phyloP scores from a whole-genome alignment of 202 grass and related monocot species.

The Panicum hallii region DNA sequence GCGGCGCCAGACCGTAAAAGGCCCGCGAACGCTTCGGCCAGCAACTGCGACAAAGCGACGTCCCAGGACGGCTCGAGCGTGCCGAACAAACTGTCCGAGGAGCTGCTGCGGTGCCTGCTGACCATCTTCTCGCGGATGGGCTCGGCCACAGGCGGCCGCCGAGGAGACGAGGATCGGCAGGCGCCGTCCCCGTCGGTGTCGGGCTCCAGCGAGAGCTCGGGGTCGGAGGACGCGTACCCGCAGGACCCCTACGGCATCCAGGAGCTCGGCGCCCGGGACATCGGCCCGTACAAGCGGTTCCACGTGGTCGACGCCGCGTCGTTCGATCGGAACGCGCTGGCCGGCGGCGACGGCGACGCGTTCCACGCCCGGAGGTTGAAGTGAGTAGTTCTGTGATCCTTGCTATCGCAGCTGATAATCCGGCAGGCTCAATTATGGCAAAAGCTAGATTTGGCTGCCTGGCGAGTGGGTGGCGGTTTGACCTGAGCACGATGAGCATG shows the following conservation, averaged over 20 bases:
- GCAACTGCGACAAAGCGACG: slow-evolving; percentile 49
- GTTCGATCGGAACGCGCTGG: slow-evolving; percentile 56
- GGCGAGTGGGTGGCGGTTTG: slow-evolving; percentile 38
- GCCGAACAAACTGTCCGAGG: slow-evolving; percentile 89
- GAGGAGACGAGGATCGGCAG: slow-evolving; percentile 53
- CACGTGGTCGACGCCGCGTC: slow-evolving; percentile 58
- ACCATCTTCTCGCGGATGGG: slow-evolving; percentile 81
- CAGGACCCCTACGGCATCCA: slow-evolving; percentile 82
- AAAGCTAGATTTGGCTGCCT: slow-evolving; percentile 49
- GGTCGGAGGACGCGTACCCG: slow-evolving; percentile 59
- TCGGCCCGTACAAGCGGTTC: slow-evolving; percentile 80
- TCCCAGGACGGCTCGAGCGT: slow-evolving; percentile 48
- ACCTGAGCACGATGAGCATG: slow-evolving; percentile 19
- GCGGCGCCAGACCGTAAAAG: slow-evolving; percentile 50
- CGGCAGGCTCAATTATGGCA: slow-evolving; percentile 31
- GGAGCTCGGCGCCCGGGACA: slow-evolving; percentile 74
- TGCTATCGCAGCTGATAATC: not conserved
- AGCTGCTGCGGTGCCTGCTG: slow-evolving; percentile 78
- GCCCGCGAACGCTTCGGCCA: slow-evolving; percentile 34
- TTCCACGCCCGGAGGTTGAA: slow-evolving; percentile 58
- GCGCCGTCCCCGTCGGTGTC: slow-evolving; percentile 71
- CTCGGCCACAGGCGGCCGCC: slow-evolving; percentile 32
- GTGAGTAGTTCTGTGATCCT: slow-evolving; percentile 49
- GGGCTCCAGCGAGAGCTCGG: slow-evolving; percentile 55
- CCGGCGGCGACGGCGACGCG: slow-evolving; percentile 25